Conservation (phyloP, 2,329 filamentous ascomycete species). For the Scleromitrula shiraiana region DNA sequence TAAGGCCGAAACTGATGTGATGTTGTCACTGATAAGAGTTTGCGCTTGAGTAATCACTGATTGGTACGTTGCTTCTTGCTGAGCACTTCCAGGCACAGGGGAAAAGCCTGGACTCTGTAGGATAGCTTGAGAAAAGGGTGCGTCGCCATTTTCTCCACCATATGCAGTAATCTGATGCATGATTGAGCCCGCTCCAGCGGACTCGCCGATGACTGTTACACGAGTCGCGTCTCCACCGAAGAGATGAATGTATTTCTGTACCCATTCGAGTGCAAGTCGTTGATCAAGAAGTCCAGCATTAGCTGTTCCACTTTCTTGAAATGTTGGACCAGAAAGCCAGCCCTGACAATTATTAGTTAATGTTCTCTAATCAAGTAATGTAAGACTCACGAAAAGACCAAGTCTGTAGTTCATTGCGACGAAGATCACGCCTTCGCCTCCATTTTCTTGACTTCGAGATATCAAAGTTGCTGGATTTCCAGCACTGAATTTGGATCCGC, state of each 20-base stretch:
- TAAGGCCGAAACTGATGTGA: slow-evolving; percentile 7
- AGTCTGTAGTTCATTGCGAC: slow-evolving; percentile 30
- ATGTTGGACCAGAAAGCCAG: slow-evolving; percentile 34
- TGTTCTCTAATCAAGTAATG: not conserved
- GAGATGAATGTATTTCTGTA: slow-evolving; percentile 43
- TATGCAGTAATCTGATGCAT: slow-evolving; percentile 48
- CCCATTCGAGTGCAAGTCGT: slow-evolving; percentile 48
- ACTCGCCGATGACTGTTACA: slow-evolving; percentile 44
- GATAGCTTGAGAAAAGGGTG: slow-evolving; percentile 36
- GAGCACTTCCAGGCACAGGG: slow-evolving; percentile 2
- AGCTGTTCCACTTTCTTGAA: slow-evolving; percentile 35
- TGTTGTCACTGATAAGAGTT: slow-evolving; percentile 6
- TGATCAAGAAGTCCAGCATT: slow-evolving; percentile 48
- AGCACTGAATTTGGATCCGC: slow-evolving; percentile 33
- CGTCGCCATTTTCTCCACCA: slow-evolving; percentile 32
- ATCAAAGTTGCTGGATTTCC: slow-evolving; percentile 35
- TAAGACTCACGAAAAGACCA: slow-evolving; percentile 25
- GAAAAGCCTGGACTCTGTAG: slow-evolving; percentile 25
- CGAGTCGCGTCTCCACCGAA: slow-evolving; percentile 46
- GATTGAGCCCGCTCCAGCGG: slow-evolving; percentile 44
- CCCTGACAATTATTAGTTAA: slow-evolving; percentile 12
- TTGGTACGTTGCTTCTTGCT: slow-evolving; percentile 9
- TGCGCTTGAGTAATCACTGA: slow-evolving; percentile 14
- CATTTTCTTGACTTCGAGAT: slow-evolving; percentile 20
- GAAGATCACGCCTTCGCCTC: slow-evolving; percentile 31